These are phyloP conservation scores for Kwoniella newhampshirensis DNA, from an alignment of 768 basidiomycete species.

Conservation along the genomic window DNA sequence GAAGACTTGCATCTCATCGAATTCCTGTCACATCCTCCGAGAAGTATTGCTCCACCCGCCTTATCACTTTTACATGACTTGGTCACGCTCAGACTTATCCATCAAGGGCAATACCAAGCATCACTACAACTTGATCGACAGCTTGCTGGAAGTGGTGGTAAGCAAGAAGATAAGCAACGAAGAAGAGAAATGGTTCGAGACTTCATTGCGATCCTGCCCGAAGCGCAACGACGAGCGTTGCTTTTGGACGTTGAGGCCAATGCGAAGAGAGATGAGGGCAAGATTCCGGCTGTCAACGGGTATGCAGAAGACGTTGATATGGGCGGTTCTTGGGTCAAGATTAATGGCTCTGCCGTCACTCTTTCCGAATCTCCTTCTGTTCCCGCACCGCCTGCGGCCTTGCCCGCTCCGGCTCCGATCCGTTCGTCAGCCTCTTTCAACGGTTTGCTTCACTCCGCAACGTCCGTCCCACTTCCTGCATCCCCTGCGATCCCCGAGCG, in stretches of 20 bases:
- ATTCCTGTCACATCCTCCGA: conserved; percentile 40
- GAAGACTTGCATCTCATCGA: conserved; percentile 36
- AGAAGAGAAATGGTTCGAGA: conserved; percentile 48
- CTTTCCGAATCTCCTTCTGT: neutral
- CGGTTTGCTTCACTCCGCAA: conserved; percentile 6
- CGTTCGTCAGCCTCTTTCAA: conserved; percentile 6
- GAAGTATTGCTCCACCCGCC: conserved; percentile 19
- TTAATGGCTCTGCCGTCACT: neutral
- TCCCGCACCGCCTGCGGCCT: neutral
- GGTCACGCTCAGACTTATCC: conserved; percentile 44
- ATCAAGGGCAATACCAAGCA: conserved; percentile 45
- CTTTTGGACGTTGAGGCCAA: conserved; percentile 17
- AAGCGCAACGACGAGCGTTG: conserved; percentile 36
- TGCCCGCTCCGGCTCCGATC: conserved; percentile 12
- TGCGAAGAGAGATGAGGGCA: conserved; percentile 9
- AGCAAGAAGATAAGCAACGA: conserved; percentile 39
- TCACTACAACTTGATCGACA: conserved; percentile 42
- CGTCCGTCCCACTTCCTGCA: neutral
- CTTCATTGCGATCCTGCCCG: conserved; percentile 45
- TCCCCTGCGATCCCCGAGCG: conserved; percentile 5
- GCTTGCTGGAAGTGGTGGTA: conserved; percentile 32
- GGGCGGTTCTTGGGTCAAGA: conserved; percentile 11
- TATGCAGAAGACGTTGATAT: conserved; percentile 14
- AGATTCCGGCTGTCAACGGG: neutral
- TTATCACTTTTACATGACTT: conserved; percentile 40